A percentile compares a stretch with the other conserved stretches of the same genome.
Conservation (phyloP, 1,284 basidiomycete genomes). For the Naganishia cerealis region DNA sequence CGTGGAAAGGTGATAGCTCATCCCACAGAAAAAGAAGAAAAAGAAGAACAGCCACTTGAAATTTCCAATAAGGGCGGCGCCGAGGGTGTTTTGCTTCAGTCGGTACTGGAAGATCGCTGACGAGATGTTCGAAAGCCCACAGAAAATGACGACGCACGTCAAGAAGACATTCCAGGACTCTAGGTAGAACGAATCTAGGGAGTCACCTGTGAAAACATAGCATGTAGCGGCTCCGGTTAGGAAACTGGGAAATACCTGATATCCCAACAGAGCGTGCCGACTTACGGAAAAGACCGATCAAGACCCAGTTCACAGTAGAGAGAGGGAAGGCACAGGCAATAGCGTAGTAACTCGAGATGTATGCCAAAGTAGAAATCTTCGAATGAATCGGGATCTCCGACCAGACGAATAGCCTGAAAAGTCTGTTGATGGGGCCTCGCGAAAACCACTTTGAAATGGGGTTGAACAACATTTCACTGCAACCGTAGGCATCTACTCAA, state of each 20-base stretch:
- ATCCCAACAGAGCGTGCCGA: not conserved
- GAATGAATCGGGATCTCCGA: slow-evolving; percentile 58
- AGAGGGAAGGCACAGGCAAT: slow-evolving; percentile 45
- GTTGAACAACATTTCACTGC: slow-evolving; percentile 73
- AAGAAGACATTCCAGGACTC: slow-evolving; percentile 54
- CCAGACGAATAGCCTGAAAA: slow-evolving; percentile 75
- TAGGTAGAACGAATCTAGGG: slow-evolving; percentile 46
- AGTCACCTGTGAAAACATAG: slow-evolving; percentile 36
- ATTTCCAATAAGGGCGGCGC: slow-evolving; percentile 44
- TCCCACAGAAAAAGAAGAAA: slow-evolving; percentile 80
- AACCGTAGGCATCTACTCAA: slow-evolving; percentile 37
- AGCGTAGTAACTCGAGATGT: slow-evolving; percentile 50
- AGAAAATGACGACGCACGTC: slow-evolving; percentile 73
- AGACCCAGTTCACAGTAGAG: slow-evolving; percentile 44
- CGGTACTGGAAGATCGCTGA: slow-evolving; percentile 74
- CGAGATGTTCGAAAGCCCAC: slow-evolving; percentile 68
- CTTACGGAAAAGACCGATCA: slow-evolving; percentile 41
- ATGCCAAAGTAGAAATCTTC: slow-evolving; percentile 47
- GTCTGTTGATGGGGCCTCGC: slow-evolving; percentile 72
- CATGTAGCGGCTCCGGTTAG: not conserved
- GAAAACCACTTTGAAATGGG: slow-evolving; percentile 70
- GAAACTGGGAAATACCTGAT: not conserved
- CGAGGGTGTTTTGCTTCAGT: slow-evolving; percentile 58
- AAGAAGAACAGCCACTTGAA: slow-evolving; percentile 56
- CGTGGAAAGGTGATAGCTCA: slow-evolving; percentile 69